Percentiles rank a stretch among this genome's conserved stretches.
Evolutionary conservation across 2,329 filamentous ascomycete species (phyloP).

Genomic region (Rasamsonia emersonii): DNA sequence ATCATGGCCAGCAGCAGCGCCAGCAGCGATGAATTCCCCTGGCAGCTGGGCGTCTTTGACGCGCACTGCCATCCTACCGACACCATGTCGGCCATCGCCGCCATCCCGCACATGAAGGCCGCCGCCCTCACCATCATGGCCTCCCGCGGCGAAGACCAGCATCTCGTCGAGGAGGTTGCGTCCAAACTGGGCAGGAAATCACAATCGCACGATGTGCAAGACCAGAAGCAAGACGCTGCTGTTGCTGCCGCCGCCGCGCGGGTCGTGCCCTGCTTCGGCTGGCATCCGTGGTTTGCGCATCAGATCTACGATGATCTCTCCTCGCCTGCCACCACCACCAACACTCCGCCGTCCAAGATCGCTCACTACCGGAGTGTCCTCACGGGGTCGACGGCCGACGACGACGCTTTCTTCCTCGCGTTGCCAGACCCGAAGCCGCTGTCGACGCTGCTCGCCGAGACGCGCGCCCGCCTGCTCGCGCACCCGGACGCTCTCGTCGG

Average conservation of each 20-base stretch:
- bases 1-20: no score
- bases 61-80: slow-evolving; percentile 61
- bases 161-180: slow-evolving; percentile 46
- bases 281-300: slow-evolving; percentile 62
- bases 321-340: background rate
- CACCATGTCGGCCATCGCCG: slow-evolving; percentile 48
- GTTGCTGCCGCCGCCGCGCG: slow-evolving; percentile 19
- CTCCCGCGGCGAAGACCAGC: slow-evolving; percentile 53
- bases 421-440: slow-evolving; percentile 49
- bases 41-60: slow-evolving; percentile 55
- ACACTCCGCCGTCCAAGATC: slow-evolving; percentile 22
- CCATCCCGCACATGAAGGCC: slow-evolving; percentile 50
- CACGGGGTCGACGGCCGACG: slow-evolving; percentile 36
- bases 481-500: slow-evolving; percentile 52
- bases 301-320: slow-evolving; percentile 39
- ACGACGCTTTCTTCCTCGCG: slow-evolving; percentile 39
- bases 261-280: slow-evolving; percentile 55
- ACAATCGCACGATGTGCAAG: background rate
- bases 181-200: slow-evolving; percentile 3
- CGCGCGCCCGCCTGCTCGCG: slow-evolving; percentile 37
- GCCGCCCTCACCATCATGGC: slow-evolving; percentile 54
- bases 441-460: slow-evolving; percentile 43
- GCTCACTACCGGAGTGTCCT: slow-evolving; percentile 49
- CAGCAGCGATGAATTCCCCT: slow-evolving; percentile 52
- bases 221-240: slow-evolving; percentile 3